These are phyloP conservation scores for Iris macrosiphon DNA, from an alignment of 106 monocot species.

Conservation along the genomic window DNA sequence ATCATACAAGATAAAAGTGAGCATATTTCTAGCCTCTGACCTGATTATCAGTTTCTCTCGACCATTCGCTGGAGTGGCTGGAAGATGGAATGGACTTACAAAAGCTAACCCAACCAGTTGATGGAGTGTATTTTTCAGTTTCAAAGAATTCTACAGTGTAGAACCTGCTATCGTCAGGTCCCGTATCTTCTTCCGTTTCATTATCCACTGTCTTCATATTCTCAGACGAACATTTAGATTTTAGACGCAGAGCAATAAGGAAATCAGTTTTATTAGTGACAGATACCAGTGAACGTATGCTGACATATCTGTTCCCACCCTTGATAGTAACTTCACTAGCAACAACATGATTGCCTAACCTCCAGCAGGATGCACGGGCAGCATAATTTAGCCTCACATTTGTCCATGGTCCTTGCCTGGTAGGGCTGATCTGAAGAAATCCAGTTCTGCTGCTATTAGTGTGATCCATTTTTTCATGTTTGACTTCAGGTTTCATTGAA, in stretches of 20 bases:
- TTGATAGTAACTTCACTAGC: slow-evolving; percentile 82
- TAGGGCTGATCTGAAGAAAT: slow-evolving; percentile 82
- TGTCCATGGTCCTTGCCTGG: slow-evolving; percentile 92
- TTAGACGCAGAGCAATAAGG: slow-evolving; percentile 50
- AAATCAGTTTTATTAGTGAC: slow-evolving; percentile 82
- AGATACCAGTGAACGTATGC: slow-evolving; percentile 77
- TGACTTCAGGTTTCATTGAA: slow-evolving; percentile 31
- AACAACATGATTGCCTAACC: slow-evolving; percentile 86
- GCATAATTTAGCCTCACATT: slow-evolving; percentile 94
- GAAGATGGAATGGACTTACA: slow-evolving; percentile 18
- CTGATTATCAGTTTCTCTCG: slow-evolving; percentile 22
- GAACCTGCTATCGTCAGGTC: slow-evolving; percentile 21
- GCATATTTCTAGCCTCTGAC: slow-evolving; percentile 19
- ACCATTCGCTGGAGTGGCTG: background rate
- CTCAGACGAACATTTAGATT: slow-evolving; percentile 27
- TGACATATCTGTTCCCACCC: slow-evolving; percentile 88
- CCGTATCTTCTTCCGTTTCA: slow-evolving; percentile 8
- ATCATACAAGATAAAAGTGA: background rate
- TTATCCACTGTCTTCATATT: slow-evolving; percentile 5
- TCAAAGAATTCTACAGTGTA: slow-evolving; percentile 74
- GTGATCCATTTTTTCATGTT: slow-evolving; percentile 18
- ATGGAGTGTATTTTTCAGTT: slow-evolving; percentile 46
- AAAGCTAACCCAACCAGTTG: slow-evolving; percentile 55
- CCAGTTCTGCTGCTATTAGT: slow-evolving; percentile 39
- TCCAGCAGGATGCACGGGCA: slow-evolving; percentile 79